Evolutionary conservation across 1,284 basidiomycete species (phyloP), one percentile per base, ranked within the genome.

Genomic region (Apiotrichum brassicae): DNA sequence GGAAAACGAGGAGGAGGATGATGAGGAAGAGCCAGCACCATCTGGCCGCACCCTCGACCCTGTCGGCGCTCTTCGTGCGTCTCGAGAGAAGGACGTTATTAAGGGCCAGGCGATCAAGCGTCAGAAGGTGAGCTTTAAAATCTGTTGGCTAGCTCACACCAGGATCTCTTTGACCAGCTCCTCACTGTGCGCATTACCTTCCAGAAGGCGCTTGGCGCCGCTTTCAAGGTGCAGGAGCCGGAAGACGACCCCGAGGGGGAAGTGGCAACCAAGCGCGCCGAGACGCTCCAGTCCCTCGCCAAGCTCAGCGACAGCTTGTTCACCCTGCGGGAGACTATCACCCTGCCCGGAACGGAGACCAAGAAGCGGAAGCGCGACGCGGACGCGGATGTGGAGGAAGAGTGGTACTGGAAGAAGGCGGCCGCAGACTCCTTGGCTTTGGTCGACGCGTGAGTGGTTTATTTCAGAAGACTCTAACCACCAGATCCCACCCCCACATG

Each of bases 111-210:
- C 86, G 9, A 82, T 97, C 53, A 78, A 82, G 46, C 80, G 79
- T 56, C 92, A 97, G 73, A 80, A 89, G 50, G 91, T 87, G 63
- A 59, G 84, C 77, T 36, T n/a, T n/a, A 3, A 23, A 34, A 33
- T 6, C 12, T 6, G 18, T 47, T 47, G 32, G 28, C 2, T 6
- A 19, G n/a, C 53, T 47, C 7, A 47, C 57, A 16, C 19, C 56
- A 94, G 89, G 76, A 78, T 6, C 74, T 91, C 26, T 94, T 88
- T 83, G 88, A 94, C 66, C 78, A 79, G 6, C 76, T 95, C 30
- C 78, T 95, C 32, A 88, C 93, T 64, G 81, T 86, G 18, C 82
- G 92, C 32, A 97, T 97, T 67, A 83, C 84, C 25, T 72, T 94
- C 46, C 92, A 95, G 73, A 95, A 91, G 74, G 80, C 83, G 20